Evolutionary conservation across 768 basidiomycete species (phyloP).

Genomic region (Phaeolepiota aurea): DNA sequence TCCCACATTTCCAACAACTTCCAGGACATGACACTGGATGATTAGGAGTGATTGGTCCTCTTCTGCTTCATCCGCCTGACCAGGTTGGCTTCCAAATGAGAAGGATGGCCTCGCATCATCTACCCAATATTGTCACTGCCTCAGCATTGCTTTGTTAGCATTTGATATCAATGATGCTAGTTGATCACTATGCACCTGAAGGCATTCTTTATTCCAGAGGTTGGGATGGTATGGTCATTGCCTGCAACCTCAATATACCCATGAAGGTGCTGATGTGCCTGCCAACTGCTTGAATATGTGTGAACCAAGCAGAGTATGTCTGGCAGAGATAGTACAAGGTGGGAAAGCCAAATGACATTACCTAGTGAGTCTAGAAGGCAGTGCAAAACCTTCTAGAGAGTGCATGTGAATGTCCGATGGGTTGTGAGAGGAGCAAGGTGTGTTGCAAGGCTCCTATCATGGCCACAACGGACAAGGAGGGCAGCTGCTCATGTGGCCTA

Average conservation of each 20-base stretch:
- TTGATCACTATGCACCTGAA: conserved; percentile 58
- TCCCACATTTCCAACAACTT: conserved; percentile 58
- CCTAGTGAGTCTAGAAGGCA: too few relatives aligned
- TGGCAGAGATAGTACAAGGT: too few relatives aligned
- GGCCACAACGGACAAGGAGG: too few relatives aligned
- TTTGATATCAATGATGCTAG: conserved; percentile 77
- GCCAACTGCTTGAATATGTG: too few relatives aligned
- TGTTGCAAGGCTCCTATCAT: too few relatives aligned
- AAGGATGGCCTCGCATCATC: conserved; percentile 14
- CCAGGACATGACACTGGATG: conserved; percentile 59
- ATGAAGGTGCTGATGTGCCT: too few relatives aligned
- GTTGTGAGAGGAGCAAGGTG: too few relatives aligned
- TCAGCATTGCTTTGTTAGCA: conserved; percentile 83
- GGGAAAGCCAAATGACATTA: too few relatives aligned
- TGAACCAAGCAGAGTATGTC: too few relatives aligned
- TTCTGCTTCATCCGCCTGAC: conserved; percentile 38
- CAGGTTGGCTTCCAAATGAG: conserved; percentile 16
- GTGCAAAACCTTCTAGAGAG: too few relatives aligned
- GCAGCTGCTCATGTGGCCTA: too few relatives aligned
- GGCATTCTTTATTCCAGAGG: conserved; percentile 90
- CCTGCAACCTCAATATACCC: conserved; percentile 75
- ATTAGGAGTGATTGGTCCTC: conserved; percentile 61
- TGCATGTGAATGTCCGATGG: too few relatives aligned
- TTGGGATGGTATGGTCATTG: conserved; percentile 79
- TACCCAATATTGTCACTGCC: conserved; percentile 71